A percentile compares a stretch with the other conserved stretches of the same genome.
These are phyloP conservation scores for Colletotrichum chlorophyti DNA, from an alignment of 2,329 filamentous ascomycete genomes.

Conservation along the genomic window DNA sequence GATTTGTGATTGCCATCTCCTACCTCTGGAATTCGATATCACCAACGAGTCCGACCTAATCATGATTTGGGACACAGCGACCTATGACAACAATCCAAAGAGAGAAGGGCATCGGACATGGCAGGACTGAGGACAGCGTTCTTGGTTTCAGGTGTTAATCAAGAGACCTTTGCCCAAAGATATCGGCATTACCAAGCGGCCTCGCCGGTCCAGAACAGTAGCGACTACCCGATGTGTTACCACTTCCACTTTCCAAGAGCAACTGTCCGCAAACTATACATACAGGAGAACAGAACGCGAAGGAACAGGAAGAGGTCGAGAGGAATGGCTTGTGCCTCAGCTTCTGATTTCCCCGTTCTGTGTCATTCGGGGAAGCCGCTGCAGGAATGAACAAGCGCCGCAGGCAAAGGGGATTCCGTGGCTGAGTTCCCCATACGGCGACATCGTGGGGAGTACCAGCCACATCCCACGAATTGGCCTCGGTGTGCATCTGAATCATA, in stretches of 20 bases:
- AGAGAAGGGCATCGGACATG: too few species aligned
- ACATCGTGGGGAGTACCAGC: not conserved
- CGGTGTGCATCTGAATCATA: not conserved
- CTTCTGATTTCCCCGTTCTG: not conserved
- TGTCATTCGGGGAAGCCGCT: conserved; percentile 24
- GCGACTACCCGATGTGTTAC: not conserved
- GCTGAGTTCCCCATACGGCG: not conserved
- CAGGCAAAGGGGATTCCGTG: too few species aligned
- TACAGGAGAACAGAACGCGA: not conserved
- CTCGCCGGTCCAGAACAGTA: not conserved
- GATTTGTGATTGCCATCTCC: too few species aligned
- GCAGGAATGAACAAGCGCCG: not conserved
- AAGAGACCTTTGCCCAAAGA: not conserved
- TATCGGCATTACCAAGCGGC: not conserved
- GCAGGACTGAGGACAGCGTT: too few species aligned
- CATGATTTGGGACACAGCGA: too few species aligned
- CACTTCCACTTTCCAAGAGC: too few species aligned
- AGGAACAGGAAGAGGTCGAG: not conserved
- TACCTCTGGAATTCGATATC: too few species aligned
- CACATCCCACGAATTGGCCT: conserved; percentile 2
- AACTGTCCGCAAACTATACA: not conserved
- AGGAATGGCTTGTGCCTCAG: not conserved
- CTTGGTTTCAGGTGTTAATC: too few species aligned
- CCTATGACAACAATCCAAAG: too few species aligned
- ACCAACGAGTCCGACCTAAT: too few species aligned